Evolutionary conservation across 2,329 filamentous ascomycete genomes (phyloP).

Genomic region (Fusarium sp.): DNA sequence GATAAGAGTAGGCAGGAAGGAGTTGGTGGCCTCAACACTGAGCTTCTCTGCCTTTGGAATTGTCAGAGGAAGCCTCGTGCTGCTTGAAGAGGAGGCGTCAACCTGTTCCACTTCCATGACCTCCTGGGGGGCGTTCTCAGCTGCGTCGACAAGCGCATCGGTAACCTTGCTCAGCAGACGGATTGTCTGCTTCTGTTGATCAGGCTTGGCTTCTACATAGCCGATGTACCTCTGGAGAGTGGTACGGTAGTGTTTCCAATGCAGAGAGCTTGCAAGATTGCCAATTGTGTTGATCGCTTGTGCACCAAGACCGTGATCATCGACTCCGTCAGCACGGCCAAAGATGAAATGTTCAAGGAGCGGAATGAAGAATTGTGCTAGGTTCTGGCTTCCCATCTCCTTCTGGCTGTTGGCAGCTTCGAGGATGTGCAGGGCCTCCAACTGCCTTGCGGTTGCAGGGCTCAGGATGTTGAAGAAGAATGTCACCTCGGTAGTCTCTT

Average conservation of each 20-base stretch:
- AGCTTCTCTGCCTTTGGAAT: conserved; percentile 76
- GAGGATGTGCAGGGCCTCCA: conserved; percentile 83
- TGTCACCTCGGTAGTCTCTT: conserved; percentile 72
- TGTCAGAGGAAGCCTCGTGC: conserved; percentile 67
- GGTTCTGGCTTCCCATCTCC: conserved; percentile 78
- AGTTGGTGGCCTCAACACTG: conserved; percentile 75
- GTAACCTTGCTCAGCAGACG: conserved; percentile 83
- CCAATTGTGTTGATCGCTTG: conserved; percentile 87
- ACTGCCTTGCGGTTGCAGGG: conserved; percentile 85
- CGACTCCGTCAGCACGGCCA: conserved; percentile 75
- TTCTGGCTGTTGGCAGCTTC: conserved; percentile 72
- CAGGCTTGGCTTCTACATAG: conserved; percentile 82
- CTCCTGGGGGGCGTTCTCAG: conserved; percentile 53
- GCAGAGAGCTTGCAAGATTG: conserved; percentile 76
- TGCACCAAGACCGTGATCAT: conserved; percentile 87
- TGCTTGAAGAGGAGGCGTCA: conserved; percentile 41
- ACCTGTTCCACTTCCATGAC: conserved; percentile 57
- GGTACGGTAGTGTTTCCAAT: conserved; percentile 91
- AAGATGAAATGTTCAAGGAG: conserved; percentile 95
- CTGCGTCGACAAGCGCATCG: conserved; percentile 75
- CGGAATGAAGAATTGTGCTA: conserved; percentile 88
- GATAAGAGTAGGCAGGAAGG: conserved; percentile 82
- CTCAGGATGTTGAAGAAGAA: conserved; percentile 96
- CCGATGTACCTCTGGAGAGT: conserved; percentile 85
- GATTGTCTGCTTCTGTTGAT: conserved; percentile 86